Evolutionary conservation across 345 rosid species (phyloP).

Genomic region (Salix arbutifolia): DNA sequence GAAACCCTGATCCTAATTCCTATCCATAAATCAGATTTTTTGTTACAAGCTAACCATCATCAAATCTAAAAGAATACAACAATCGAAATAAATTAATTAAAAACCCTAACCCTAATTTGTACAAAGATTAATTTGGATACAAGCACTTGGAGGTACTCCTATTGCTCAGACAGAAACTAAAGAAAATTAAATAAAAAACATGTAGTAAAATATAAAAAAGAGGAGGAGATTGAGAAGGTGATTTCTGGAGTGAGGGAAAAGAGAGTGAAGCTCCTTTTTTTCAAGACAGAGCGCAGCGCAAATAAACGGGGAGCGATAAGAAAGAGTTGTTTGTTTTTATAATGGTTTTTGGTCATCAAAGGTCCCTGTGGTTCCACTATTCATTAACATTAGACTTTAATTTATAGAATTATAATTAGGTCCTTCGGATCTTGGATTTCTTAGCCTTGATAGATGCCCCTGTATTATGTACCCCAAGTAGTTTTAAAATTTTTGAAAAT

Average conservation of each 20-base stretch:
- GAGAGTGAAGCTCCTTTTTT: no score
- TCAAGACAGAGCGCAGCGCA: no score
- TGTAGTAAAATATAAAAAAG: not conserved
- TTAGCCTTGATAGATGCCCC: no score
- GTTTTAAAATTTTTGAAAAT: no score
- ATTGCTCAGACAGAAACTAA: not conserved
- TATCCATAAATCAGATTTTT: slow-evolving; percentile 9
- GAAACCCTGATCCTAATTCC: slow-evolving; percentile 26
- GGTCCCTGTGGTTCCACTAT: no score
- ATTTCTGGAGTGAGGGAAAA: not conserved
- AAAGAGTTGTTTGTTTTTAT: no score
- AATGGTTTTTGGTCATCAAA: no score
- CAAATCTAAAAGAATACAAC: not conserved
- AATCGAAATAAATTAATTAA: not conserved
- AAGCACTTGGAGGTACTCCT: not conserved
- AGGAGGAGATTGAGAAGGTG: not conserved
- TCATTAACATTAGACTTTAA: no score
- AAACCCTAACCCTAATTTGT: not conserved
- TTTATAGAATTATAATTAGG: no score
- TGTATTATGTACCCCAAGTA: no score
- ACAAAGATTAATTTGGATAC: not conserved
- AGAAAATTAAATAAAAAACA: not conserved
- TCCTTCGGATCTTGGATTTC: no score
- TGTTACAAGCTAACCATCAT: slow-evolving; percentile 2
- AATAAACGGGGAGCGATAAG: no score